Base-by-base conservation (phyloP, 1,139 yeast genomes). In the Candida sp. region DNA sequence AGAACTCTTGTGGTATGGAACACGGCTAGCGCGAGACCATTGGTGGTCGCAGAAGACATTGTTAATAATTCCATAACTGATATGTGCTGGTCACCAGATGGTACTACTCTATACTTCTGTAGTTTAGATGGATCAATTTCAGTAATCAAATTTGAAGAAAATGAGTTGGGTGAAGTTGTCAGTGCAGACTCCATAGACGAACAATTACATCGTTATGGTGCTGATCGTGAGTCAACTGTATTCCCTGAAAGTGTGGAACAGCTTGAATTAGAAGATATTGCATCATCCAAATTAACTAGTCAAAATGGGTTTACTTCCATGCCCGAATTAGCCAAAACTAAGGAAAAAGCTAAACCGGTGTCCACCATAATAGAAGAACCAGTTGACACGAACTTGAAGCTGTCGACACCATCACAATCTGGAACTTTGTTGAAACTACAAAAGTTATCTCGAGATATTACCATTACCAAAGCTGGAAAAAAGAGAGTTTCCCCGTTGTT, bases 191-290 rank as follows among this genome's bases (percentile, higher is more conserved):
- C 63, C 38, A 82, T 86, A 47, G 84, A 80, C 47, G 73, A 77
- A 40, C 88, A 86, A 48, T 73, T 93, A 46, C 82, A 84, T 50
- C 76, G 90, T 50, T 93, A 87, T 58, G 99, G 99, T 47, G 91
- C 88, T 3, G 96, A 88, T 50, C 75, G 91, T 47, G 97, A 90
- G 49, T 80, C 87, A 5, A 74, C 85, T 64, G 83, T 84, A 19
- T 85, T 89, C 54, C 96, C 97, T 0, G 98, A 93, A 56, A 84
- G 95, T 59, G 78, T 85, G 0, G 86, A 81, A 43, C 97, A 91
- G 61, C 70, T 93, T 45, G 61, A 68, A 5, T 67, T 91, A 33
- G 97, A 90, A 55, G 87, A 83, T 29, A 73, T 72, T 47, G 81
- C 87, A n/a, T 32, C 34, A 6, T 8, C 33, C 33, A 21, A 39